Percentiles rank a stretch among this genome's conserved stretches.
Conservation (phyloP, 306 rosid genomes). For the Rosa rugosa region DNA sequence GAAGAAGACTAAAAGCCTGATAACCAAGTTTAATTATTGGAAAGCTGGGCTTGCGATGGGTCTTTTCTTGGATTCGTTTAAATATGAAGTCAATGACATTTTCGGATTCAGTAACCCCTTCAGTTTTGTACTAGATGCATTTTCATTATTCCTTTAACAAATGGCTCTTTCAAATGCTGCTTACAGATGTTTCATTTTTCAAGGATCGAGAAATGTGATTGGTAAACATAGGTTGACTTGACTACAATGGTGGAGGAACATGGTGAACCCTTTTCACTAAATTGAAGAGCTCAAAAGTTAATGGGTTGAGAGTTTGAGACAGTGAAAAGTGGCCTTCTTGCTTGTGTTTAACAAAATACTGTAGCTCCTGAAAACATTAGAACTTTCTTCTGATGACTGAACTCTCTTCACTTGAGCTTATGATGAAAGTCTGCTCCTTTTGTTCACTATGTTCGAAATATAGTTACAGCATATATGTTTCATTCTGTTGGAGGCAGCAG, state of each 20-base stretch:
- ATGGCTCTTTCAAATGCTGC: conserved; percentile 15
- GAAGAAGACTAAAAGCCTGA: conserved; percentile 48
- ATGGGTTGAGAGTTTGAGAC: not conserved
- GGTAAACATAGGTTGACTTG: conserved; percentile 16
- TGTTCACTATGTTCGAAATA: not conserved
- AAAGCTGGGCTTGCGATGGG: conserved; percentile 91
- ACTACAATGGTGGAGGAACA: conserved; percentile 6
- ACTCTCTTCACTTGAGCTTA: not conserved
- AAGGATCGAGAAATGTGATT: conserved; percentile 8
- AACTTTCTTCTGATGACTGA: not conserved
- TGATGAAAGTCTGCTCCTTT: not conserved
- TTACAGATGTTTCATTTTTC: not conserved
- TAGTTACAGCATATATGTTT: not conserved
- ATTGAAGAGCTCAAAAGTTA: not conserved
- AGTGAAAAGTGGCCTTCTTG: not conserved
- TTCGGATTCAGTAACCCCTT: conserved; percentile 36
- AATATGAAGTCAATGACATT: conserved; percentile 52
- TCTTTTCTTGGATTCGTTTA: conserved; percentile 96
- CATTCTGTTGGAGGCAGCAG: not conserved
- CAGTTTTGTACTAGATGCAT: conserved; percentile 26
- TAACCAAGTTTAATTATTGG: conserved; percentile 87
- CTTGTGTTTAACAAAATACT: not conserved
- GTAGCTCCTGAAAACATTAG: not conserved
- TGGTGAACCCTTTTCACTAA: not conserved
- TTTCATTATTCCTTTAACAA: conserved; percentile 23